Conservation (phyloP, 148 eudicot species). For the Rhododendron ovatum region DNA sequence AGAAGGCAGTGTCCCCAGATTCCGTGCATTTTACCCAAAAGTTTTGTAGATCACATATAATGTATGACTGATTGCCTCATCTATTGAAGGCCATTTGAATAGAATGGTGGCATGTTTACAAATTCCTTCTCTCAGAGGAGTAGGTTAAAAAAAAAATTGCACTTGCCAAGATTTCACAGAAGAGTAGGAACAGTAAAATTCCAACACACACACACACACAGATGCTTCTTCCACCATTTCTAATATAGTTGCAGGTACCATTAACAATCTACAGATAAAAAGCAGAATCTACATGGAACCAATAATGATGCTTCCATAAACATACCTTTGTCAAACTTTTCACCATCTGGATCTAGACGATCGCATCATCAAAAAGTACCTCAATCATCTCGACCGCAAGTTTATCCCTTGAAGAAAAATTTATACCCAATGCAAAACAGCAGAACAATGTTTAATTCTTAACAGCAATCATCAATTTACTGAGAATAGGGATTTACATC, state of each 20-base stretch:
- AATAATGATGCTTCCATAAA: neutral
- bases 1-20: neutral
- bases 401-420: neutral
- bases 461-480: neutral
- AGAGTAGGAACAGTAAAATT: neutral
- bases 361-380: conserved; percentile 33
- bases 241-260: neutral
- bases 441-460: neutral
- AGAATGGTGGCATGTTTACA: neutral
- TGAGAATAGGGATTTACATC: neutral
- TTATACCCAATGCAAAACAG: neutral
- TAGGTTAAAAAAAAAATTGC: neutral
- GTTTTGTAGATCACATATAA: neutral
- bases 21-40: neutral
- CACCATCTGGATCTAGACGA: conserved; percentile 24
- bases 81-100: neutral
- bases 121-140: neutral
- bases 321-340: conserved; percentile 50
- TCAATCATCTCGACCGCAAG: conserved; percentile 25
- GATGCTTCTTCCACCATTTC: neutral
- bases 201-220: neutral
- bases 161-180: neutral
- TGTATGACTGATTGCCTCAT: neutral
- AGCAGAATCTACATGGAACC: neutral
- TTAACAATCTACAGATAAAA: neutral